Base-by-base conservation (phyloP, 306 rosid species). In the Cicer arietinum region DNA sequence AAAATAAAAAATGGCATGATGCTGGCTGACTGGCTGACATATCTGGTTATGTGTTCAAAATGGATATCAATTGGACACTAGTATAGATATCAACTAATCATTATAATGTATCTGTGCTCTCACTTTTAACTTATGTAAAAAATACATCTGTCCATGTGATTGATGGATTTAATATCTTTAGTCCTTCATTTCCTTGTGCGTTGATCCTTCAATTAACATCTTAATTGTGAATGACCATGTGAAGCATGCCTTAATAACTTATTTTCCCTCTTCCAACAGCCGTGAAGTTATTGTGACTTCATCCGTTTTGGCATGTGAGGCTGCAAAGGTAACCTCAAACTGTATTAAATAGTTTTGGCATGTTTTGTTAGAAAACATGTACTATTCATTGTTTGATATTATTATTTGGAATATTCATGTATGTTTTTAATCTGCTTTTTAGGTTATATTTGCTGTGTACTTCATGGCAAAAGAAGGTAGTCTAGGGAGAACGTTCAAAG, bases 261-360 rank as follows among this genome's bases (percentile, higher is more conserved):
- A 39, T 75, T 57, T 6, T 39, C 51, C 53, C 62, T 20, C 20
- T 75, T 16, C 67, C 76, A 71, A 65, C 93, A 94, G 99, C 10
- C 85, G 79, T 63, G 97, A 94, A 77, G 99, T 92, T 81, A 94
- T 94, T 67, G 98, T 94, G 57, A 94, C 99, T 57, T 92, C 99
- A 30, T 92, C 92, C 7, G 99, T 94, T 74, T 89, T 94, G 71
- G 72, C 85, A 41, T 94, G 99, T 47, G 99, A 94, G 88, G 20
- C 87, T 47, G 92, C 87, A 62, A 94, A 94, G 98, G 97, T 92
- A 90, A 78, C 40, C 58, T 58, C 30, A 17, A 41, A 79, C 61
- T 51, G 8, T 57, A 52, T 39, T 20, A 5, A 7, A 20, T 69
- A 69, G 44, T 44, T 77, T 57, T 45, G 54, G 9, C 18, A 6